A percentile compares a stretch with the other conserved stretches of the same genome.
These are phyloP conservation scores for Pedinophyceae sp. DNA, from an alignment of 139 green algal genomes.

Conservation along the genomic window DNA sequence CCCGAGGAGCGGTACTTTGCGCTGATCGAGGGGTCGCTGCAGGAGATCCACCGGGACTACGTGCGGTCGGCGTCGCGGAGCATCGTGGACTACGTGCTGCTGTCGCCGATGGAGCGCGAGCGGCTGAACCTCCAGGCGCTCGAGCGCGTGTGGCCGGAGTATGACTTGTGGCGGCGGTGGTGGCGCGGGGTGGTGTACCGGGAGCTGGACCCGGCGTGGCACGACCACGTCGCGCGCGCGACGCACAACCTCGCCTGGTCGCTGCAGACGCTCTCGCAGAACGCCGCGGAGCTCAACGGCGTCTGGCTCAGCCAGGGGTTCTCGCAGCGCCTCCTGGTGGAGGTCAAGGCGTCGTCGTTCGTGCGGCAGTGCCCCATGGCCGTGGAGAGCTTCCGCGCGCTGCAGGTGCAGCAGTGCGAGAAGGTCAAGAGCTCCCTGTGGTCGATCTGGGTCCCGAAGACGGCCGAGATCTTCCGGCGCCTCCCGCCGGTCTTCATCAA, in stretches of 20 bases:
- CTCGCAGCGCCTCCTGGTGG: too few species aligned
- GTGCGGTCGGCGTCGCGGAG: constrained; percentile 24
- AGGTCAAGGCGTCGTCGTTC: constrained; percentile 3
- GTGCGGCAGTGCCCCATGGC: constrained; percentile 8
- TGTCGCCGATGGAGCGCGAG: constrained; percentile 25
- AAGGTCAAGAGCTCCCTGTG: constrained; percentile 39
- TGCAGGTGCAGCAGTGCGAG: constrained; percentile 34
- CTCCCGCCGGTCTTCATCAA: constrained; percentile 53
- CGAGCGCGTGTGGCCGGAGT: background rate
- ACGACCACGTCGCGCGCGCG: constrained; percentile 28
- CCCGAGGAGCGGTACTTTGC: constrained; percentile 27
- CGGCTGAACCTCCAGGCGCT: constrained; percentile 34
- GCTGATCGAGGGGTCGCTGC: constrained; percentile 23
- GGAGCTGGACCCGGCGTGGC: constrained; percentile 28
- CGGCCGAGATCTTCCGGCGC: constrained; percentile 43
- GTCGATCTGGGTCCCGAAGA: constrained; percentile 50
- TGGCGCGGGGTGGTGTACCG: constrained; percentile 6
- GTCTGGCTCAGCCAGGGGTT: constrained; percentile 31
- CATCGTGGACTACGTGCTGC: constrained; percentile 49
- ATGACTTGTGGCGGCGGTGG: background rate
- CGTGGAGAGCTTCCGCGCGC: constrained; percentile 26
- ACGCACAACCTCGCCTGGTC: constrained; percentile 51
- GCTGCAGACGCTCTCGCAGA: constrained; percentile 50
- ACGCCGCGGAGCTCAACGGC: constrained; percentile 40
- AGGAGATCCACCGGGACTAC: constrained; percentile 51